phyloP scores from a whole-genome alignment of 1,284 basidiomycete genomes.

The Boletus hoseneyae region DNA sequence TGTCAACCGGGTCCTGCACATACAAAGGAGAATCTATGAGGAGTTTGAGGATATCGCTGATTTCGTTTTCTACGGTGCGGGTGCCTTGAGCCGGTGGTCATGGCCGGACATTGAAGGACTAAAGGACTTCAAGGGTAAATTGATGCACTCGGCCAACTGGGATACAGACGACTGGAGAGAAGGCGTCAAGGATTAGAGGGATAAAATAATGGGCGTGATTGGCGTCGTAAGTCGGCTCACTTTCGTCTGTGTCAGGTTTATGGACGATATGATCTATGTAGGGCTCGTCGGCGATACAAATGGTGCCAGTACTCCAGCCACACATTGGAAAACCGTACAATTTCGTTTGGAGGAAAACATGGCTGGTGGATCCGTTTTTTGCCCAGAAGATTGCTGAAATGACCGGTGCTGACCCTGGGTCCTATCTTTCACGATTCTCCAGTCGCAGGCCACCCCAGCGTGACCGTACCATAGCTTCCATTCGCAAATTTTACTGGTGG shows the following conservation, averaged over 20 bases:
- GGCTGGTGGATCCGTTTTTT: slow-evolving; percentile 53
- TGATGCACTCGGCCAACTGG: slow-evolving; percentile 59
- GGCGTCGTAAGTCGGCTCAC: slow-evolving; percentile 49
- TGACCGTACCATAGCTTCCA: too few relatives aligned
- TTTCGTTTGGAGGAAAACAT: slow-evolving; percentile 60
- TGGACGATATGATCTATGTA: slow-evolving; percentile 21
- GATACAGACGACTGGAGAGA: slow-evolving; percentile 46
- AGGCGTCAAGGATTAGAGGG: slow-evolving; percentile 46
- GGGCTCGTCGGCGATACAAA: slow-evolving; percentile 66
- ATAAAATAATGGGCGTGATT: slow-evolving; percentile 58
- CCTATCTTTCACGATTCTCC: neutral
- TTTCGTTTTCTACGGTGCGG: slow-evolving; percentile 50
- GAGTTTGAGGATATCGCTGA: slow-evolving; percentile 51
- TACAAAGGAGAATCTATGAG: slow-evolving; percentile 30
- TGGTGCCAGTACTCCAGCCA: slow-evolving; percentile 56
- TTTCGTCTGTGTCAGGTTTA: neutral
- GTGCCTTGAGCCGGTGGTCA: slow-evolving; percentile 49
- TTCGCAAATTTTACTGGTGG: too few relatives aligned
- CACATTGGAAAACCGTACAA: slow-evolving; percentile 49
- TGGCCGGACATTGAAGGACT: slow-evolving; percentile 61
- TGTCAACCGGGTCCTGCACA: slow-evolving; percentile 31
- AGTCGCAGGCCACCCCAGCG: too few relatives aligned
- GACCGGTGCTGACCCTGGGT: slow-evolving; percentile 34
- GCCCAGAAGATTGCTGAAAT: slow-evolving; percentile 39
- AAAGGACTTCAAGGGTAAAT: slow-evolving; percentile 45